Base-by-base conservation (phyloP, 495 filamentous ascomycete genomes). In the Cercophora newfieldiana region DNA sequence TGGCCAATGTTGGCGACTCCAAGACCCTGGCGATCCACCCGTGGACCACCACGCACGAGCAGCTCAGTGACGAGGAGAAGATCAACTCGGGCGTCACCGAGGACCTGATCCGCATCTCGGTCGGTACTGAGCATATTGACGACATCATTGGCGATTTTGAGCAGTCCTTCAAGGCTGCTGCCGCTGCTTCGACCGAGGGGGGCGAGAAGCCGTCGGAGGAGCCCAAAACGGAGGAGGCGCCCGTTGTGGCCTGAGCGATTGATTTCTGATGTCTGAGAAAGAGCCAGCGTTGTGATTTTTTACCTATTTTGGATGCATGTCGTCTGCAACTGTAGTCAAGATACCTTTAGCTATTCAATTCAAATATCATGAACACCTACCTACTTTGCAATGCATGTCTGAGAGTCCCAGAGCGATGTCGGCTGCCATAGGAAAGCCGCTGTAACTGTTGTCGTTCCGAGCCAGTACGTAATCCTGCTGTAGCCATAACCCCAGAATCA, bases 21-120 rank as follows among this genome's bases (percentile, higher is more conserved):
- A 96, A 96, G 85, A 99, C 95, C 21, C 83, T 99, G 57, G 94
- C 94, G 19, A 97, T 99, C 67, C 96, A 99, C 78, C 95, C 95
- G 2, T 95, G 92, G 92, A 90, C 89, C 5, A 98, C 95, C 19
- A 99, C 95, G 10, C 95, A 99, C 77, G 92, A 97, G 82, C 95
- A 98, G 79, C 84, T 98, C 31, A 86, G 82, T 18, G 91, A 96
- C 14, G 84, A 93, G 75, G 95, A 99, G 83, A 89, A 88, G 75
- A 72, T 84, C 22, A 87, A 84, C 71, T 93, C 90, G 16, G 95
- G 95, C 63, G 92, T 94, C 6, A 94, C 91, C 2, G 92, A 94
- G 80, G 95, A 99, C 76, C 86, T 91, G 14, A 97, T 99, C 79
- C 90, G 95, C 64, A 96, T 98, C 74, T 98, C 96, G 0, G 94